A percentile compares a stretch with the other conserved stretches of the same genome.
Conservation (phyloP, 2,329 filamentous ascomycete genomes). For the Aspergillus hortae region DNA sequence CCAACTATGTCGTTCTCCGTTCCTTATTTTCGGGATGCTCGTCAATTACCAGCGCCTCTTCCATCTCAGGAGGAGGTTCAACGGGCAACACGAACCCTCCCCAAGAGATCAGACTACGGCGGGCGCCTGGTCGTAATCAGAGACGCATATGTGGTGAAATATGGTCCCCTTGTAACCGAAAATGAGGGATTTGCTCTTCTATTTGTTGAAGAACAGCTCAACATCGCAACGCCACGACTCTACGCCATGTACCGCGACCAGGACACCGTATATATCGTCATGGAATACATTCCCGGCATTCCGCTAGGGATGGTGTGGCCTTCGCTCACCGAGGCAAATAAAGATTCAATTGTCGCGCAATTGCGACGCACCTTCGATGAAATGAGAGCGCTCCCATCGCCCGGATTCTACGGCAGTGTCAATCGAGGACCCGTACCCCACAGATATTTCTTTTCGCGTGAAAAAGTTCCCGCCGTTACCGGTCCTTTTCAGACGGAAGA, state of each 20-base stretch:
- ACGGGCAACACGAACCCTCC: slow-evolving; percentile 14
- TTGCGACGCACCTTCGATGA: slow-evolving; percentile 3
- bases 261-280: no score
- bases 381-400: slow-evolving; percentile 18
- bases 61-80: slow-evolving; percentile 16
- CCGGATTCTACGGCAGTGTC: slow-evolving; percentile 20
- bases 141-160: no score
- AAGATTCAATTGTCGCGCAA: no score
- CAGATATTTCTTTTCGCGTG: slow-evolving; percentile 19
- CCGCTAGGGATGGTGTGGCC: no score
- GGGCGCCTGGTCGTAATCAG: no score
- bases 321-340: no score
- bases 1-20: slow-evolving; percentile 10
- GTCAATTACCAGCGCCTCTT: slow-evolving; percentile 17
- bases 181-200: no score
- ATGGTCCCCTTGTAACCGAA: no score
- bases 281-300: no score
- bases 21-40: slow-evolving; percentile 15
- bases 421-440: slow-evolving; percentile 17
- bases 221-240: no score
- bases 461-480: slow-evolving; percentile 12
- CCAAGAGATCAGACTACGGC: slow-evolving; percentile 13
- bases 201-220: no score
- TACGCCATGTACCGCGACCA: no score
- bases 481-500: slow-evolving; percentile 18